Percentiles rank a stretch among this genome's conserved stretches.
Conservation (phyloP, 129 eudicot genomes). For the Artemisia annua region DNA sequence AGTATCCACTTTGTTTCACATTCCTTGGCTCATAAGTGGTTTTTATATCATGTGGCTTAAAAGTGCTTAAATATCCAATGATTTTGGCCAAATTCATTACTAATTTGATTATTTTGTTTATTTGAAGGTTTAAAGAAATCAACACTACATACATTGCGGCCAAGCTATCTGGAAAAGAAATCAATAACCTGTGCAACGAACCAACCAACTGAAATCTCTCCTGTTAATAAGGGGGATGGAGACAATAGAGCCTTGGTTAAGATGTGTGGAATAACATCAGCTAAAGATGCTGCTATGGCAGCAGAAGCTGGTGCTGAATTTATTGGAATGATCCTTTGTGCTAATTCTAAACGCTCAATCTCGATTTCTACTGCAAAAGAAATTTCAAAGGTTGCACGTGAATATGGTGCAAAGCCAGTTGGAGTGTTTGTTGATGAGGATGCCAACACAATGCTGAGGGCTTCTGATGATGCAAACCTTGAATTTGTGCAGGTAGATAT, state of each 20-base stretch:
- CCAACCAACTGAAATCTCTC: conserved; percentile 25
- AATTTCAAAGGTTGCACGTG: conserved; percentile 72
- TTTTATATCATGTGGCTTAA: not conserved
- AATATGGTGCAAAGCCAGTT: conserved; percentile 86
- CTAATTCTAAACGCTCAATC: conserved; percentile 87
- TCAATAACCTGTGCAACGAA: conserved; percentile 13
- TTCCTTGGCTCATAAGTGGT: not conserved
- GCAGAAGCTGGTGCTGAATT: conserved; percentile 95
- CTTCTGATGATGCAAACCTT: conserved; percentile 72
- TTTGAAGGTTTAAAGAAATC: conserved; percentile 34
- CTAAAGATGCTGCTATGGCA: conserved; percentile 92
- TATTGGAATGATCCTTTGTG: conserved; percentile 98
- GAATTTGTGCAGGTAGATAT: conserved; percentile 80
- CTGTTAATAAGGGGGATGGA: conserved; percentile 28
- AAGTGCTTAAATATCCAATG: conserved; percentile 6
- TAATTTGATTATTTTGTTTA: conserved; percentile 1
- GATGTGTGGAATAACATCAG: conserved; percentile 97
- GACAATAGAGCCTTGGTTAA: conserved; percentile 63
- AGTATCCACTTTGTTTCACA: not conserved
- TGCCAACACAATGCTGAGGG: conserved; percentile 59
- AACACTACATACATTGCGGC: conserved; percentile 17
- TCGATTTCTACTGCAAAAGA: conserved; percentile 74
- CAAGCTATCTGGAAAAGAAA: conserved; percentile 25
- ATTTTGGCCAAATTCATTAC: not conserved
- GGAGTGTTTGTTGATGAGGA: conserved; percentile 97